Conservation (phyloP, 208 protist genomes). For the Trypanosoma boissoni region DNA sequence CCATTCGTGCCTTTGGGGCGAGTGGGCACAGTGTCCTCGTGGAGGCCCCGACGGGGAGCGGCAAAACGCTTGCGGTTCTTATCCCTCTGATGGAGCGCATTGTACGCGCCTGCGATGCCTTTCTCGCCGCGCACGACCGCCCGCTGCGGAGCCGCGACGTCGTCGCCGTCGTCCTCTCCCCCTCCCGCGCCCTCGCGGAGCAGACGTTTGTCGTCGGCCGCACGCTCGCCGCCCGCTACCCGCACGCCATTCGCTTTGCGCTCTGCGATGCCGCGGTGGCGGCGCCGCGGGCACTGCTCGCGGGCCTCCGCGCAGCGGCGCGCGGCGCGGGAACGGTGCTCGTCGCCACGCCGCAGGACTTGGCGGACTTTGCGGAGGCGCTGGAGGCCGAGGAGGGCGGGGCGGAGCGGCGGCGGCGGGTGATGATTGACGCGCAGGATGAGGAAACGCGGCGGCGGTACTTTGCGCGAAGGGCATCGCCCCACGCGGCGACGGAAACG, state of each 20-base stretch:
- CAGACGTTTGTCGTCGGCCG: constrained; percentile 85
- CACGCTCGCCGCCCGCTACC: constrained; percentile 60
- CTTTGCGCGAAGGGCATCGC: constrained; percentile 11
- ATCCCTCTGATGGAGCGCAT: constrained; percentile 84
- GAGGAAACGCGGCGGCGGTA: constrained; percentile 51
- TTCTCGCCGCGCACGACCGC: constrained; percentile 33
- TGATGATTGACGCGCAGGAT: constrained; percentile 48
- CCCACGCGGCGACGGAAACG: neutral
- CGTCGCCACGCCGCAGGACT: constrained; percentile 77
- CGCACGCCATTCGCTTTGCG: constrained; percentile 69
- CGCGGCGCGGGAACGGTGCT: constrained; percentile 74
- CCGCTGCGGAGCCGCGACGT: constrained; percentile 70
- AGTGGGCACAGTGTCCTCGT: constrained; percentile 73
- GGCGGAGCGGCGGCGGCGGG: neutral
- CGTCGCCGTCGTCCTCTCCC: constrained; percentile 73
- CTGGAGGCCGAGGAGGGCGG: constrained; percentile 16
- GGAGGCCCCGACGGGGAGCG: constrained; percentile 96
- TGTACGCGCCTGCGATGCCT: constrained; percentile 52
- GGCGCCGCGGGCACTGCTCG: constrained; percentile 33
- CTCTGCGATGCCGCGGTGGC: constrained; percentile 76
- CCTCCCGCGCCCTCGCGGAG: constrained; percentile 78
- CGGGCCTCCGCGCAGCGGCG: constrained; percentile 38
- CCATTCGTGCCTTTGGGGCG: constrained; percentile 49
- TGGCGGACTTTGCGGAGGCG: constrained; percentile 41
- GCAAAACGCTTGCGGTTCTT: constrained; percentile 97